Evolutionary conservation across 2,329 filamentous ascomycete species (phyloP).

Genomic region (Diaporthe amygdali): DNA sequence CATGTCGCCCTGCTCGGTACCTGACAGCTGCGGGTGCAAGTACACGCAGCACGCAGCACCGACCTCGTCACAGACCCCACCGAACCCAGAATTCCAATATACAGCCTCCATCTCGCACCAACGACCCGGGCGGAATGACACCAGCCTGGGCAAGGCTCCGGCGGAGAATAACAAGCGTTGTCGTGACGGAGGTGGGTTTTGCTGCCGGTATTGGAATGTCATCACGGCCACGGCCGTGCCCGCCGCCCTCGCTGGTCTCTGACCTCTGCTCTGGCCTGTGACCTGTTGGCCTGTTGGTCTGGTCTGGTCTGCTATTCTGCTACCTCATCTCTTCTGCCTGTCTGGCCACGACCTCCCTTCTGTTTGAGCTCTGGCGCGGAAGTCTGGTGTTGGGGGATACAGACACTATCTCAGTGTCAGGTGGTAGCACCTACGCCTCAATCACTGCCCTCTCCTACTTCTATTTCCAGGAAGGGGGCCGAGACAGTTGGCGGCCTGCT

Average conservation of each 20-base stretch:
- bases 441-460: background rate
- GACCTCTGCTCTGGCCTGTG: background rate
- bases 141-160: background rate
- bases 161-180: slow-evolving; percentile 2
- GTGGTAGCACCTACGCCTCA: background rate
- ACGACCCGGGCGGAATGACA: slow-evolving; percentile 1
- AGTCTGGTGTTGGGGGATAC: background rate
- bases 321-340: background rate
- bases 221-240: slow-evolving; percentile 21
- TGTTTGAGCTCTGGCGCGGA: slow-evolving; percentile 1
- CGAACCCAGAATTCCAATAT: background rate
- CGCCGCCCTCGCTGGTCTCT: slow-evolving; percentile 4
- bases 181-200: slow-evolving; percentile 4
- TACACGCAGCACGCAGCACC: background rate
- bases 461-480: slow-evolving; percentile 12
- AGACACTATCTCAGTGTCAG: slow-evolving; percentile 9
- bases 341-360: background rate
- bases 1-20: slow-evolving; percentile 8
- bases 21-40: slow-evolving; percentile 11
- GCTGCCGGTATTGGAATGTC: slow-evolving; percentile 12
- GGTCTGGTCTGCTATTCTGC: background rate
- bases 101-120: background rate
- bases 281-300: background rate
- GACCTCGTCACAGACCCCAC: slow-evolving; percentile 3
- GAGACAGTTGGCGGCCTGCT: background rate